Conservation (phyloP, 164 flowering plant species). For the grape (Vitis vinifera) region ASM3070453v1 NC_081811.1:2978501-2979000, state of each 20-base stretch:
- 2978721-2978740: conserved; percentile 2
- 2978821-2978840: too few species aligned
- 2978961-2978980: too few species aligned
- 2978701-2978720: conserved; percentile 55
- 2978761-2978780: neutral
- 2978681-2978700: conserved; percentile 85
- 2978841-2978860: too few species aligned
- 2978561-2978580: conserved; percentile 33
- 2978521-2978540: conserved; percentile 41
- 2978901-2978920: too few species aligned
- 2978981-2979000: too few species aligned
- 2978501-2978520: neutral
- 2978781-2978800: neutral
- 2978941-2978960: too few species aligned
- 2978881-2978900: too few species aligned
- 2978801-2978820: too few species aligned
- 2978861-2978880: too few species aligned
- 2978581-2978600: conserved; percentile 66
- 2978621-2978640: conserved; percentile 66
- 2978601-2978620: conserved; percentile 81
- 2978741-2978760: neutral
- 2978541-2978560: conserved; percentile 29
- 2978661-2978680: conserved; percentile 77
- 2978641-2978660: conserved; percentile 61
- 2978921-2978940: too few species aligned